Evolutionary conservation across 2,329 filamentous ascomycete genomes (phyloP).

Genomic region (Cladophialophora bantiana): DNA sequence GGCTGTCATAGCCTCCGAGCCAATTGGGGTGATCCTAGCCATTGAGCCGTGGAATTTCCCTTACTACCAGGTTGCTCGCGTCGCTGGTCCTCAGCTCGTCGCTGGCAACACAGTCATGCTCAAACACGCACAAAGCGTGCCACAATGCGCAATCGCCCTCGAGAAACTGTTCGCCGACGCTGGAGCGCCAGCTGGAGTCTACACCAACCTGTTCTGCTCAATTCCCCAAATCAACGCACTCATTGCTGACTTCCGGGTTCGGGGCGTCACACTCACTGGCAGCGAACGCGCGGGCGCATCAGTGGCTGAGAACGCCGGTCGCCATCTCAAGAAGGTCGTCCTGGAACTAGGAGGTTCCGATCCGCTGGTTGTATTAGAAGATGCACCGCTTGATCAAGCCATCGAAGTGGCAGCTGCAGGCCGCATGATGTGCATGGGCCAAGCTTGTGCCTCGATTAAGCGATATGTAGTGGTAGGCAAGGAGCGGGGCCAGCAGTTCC

Average conservation of each 20-base stretch:
- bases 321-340: slow-evolving; percentile 26
- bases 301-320: slow-evolving; percentile 23
- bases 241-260: slow-evolving; percentile 15
- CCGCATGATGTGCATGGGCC: slow-evolving; percentile 30
- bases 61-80: slow-evolving; percentile 8
- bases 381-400: slow-evolving; percentile 36
- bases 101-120: slow-evolving; percentile 15
- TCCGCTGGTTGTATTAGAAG: slow-evolving; percentile 27
- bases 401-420: slow-evolving; percentile 17
- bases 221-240: slow-evolving; percentile 11
- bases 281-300: slow-evolving; percentile 25
- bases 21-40: slow-evolving; percentile 14
- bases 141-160: slow-evolving; percentile 12
- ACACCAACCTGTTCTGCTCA: slow-evolving; percentile 15
- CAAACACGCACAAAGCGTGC: slow-evolving; percentile 13
- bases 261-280: slow-evolving; percentile 31
- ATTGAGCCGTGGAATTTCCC: slow-evolving; percentile 17
- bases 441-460: slow-evolving; percentile 28
- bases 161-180: slow-evolving; percentile 7
- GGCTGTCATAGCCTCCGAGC: slow-evolving; percentile 1
- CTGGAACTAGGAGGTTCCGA: slow-evolving; percentile 33
- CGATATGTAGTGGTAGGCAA: slow-evolving; percentile 26
- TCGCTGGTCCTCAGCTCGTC: slow-evolving; percentile 11
- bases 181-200: slow-evolving; percentile 9
- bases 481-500: slow-evolving; percentile 5